These are phyloP conservation scores for Clavaria fumosa DNA, from an alignment of 768 basidiomycete genomes.

Conservation along the genomic window DNA sequence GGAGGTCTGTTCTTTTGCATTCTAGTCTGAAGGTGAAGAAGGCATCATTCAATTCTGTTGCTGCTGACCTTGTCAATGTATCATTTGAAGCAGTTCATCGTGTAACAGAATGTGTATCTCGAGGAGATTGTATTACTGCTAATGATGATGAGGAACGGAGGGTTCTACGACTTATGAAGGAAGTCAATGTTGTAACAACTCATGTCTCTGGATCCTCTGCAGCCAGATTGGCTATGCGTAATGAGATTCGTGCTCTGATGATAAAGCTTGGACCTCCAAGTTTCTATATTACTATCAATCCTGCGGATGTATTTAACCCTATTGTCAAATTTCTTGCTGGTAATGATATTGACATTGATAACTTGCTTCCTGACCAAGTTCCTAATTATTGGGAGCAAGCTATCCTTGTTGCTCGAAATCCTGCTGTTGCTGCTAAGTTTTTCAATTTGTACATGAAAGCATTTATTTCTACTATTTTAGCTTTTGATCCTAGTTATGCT, in stretches of 20 bases:
- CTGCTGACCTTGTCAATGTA: slow-evolving; percentile 5
- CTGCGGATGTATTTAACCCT: slow-evolving; percentile 16
- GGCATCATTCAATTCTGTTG: slow-evolving; percentile 7
- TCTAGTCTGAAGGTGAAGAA: slow-evolving; percentile 13
- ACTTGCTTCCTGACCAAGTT: slow-evolving; percentile 12
- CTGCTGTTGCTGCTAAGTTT: background rate
- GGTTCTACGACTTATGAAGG: too few relatives aligned
- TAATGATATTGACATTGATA: slow-evolving; percentile 7
- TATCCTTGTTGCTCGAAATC: background rate
- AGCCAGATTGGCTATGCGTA: slow-evolving; percentile 11
- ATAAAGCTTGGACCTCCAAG: slow-evolving; percentile 11
- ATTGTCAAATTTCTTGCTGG: slow-evolving; percentile 14
- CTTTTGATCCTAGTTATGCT: too few relatives aligned
- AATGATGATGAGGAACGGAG: too few relatives aligned
- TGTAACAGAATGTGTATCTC: too few relatives aligned
- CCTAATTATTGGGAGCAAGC: slow-evolving; percentile 6
- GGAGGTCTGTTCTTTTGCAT: slow-evolving; percentile 12
- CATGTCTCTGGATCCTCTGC: too few relatives aligned
- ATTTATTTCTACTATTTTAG: background rate
- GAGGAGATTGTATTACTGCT: too few relatives aligned
- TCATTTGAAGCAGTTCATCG: background rate
- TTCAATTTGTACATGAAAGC: background rate
- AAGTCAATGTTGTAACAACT: too few relatives aligned
- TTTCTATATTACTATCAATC: slow-evolving; percentile 19
- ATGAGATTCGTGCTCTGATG: slow-evolving; percentile 16